Evolutionary conservation across 768 basidiomycete species (phyloP).

Genomic region (Amylocystis lapponica): DNA sequence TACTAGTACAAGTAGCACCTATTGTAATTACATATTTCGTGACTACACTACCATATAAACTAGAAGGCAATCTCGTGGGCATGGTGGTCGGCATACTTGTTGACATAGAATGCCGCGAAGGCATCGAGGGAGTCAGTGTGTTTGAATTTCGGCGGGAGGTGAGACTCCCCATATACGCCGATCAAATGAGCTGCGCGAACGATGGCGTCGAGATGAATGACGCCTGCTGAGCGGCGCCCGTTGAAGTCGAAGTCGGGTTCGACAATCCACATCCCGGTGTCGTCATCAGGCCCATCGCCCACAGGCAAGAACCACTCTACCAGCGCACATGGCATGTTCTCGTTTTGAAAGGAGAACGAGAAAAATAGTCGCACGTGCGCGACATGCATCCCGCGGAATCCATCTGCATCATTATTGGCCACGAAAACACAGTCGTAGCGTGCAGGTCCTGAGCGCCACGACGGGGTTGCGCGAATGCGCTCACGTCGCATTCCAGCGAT

Average conservation of each 20-base stretch:
- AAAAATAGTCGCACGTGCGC: constrained; percentile 19
- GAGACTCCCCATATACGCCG: not conserved
- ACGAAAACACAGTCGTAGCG: constrained; percentile 21
- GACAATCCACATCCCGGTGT: constrained; percentile 26
- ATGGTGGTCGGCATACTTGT: no score
- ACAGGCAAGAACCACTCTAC: constrained; percentile 7
- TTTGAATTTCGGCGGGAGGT: no score
- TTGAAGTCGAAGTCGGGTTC: constrained; percentile 9
- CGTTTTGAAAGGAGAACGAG: constrained; percentile 15
- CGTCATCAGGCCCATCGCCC: constrained; percentile 15
- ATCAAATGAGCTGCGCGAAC: constrained; percentile 27
- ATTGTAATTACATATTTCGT: no score
- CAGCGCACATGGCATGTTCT: constrained; percentile 15
- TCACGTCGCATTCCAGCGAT: constrained; percentile 22
- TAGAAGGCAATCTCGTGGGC: no score
- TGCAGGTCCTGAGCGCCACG: constrained; percentile 14
- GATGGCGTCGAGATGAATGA: constrained; percentile 15
- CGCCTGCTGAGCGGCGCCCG: constrained; percentile 2
- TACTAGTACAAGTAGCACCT: no score
- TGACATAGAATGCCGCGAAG: no score
- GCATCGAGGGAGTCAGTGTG: no score
- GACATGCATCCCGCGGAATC: constrained; percentile 17
- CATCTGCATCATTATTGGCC: not conserved
- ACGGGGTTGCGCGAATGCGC: constrained; percentile 16
- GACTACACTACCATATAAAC: no score